Evolutionary conservation across 257 asterid genomes (phyloP), one percentile per base, ranked within the genome.

Genomic region (Perilla frutescens): DNA sequence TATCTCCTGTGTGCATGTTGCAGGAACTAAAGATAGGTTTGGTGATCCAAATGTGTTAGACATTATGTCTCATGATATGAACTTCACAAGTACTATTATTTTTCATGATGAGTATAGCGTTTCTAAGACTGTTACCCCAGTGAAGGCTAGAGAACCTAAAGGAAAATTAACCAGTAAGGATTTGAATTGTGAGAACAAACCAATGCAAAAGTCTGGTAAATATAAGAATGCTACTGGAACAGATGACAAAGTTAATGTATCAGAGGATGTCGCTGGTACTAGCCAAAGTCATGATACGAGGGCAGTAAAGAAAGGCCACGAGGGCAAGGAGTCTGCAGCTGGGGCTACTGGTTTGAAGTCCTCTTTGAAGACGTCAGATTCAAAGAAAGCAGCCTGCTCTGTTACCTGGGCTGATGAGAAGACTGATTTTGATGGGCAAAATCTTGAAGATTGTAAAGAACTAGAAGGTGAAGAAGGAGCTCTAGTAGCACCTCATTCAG

Each of bases 371-470:
- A 81, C 88, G 47, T 86, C 90, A 59, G 76, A 65, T 61, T 80
- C 87, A 8, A 87, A 85, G 81, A 87, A 81, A 85, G 80, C 65
- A 66, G 66, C 77, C 45, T 83, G 70, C 43, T 83, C 88, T 68
- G 91, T 94, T 71, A 82, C 92, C 37, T 94, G 99, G 99, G 97
- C 98, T 53, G 98, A 94, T 82, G 88, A 80, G 77, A 84, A 70
- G 72, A 72, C 66, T 70, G 81, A 76, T 50, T 70, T 70, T 78
- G 81, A 67, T 11, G 67, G 79, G 61, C 71, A 70, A 68, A 80
- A 62, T 82, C 90, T 84, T 65, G 73, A 80, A 34, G 89, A 86
- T 72, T 74, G 55, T 71, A 62, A 71, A 55, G 87, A 81, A 76
- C 31, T 71, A 29, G 72, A 79, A 68, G 77, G 76, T 48, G 81